Percentiles rank a stretch among this genome's conserved stretches.
Conservation (phyloP, 2,329 filamentous ascomycete genomes). For the Aspergillus pseudoviridinutans region DNA sequence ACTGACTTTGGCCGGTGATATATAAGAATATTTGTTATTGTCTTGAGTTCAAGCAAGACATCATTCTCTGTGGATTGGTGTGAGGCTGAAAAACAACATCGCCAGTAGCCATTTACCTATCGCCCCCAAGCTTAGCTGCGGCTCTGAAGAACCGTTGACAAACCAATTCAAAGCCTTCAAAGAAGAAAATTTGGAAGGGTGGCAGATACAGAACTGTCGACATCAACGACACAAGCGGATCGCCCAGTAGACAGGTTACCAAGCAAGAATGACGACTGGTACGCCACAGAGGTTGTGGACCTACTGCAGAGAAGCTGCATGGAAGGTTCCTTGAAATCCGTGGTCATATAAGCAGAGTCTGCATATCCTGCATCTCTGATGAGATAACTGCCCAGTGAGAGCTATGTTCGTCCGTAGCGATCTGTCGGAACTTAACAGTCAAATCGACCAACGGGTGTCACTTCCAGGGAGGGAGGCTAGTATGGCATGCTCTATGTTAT, state of each 20-base stretch:
- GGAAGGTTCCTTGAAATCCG: constrained; percentile 25
- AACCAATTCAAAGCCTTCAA: not conserved
- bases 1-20: not conserved
- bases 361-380: constrained; percentile 5
- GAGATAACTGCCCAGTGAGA: not conserved
- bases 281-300: constrained; percentile 17
- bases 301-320: constrained; percentile 32
- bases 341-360: constrained; percentile 4
- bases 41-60: not conserved
- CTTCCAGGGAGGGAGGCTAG: constrained; percentile 10
- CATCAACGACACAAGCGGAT: not conserved
- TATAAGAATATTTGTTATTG: not conserved
- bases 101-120: not conserved
- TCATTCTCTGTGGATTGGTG: too few relatives aligned
- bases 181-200: not conserved
- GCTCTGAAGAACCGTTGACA: not conserved
- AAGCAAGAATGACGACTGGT: constrained; percentile 4
- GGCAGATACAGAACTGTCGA: not conserved
- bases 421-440: constrained; percentile 12
- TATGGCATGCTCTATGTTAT: not conserved
- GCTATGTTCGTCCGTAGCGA: constrained; percentile 9
- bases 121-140: not conserved
- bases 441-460: constrained; percentile 12
- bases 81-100: not conserved
- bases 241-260: constrained; percentile 1